These are phyloP conservation scores for Yarrowia yakushimensis DNA, from an alignment of 805 yeast species.

Conservation along the genomic window DNA sequence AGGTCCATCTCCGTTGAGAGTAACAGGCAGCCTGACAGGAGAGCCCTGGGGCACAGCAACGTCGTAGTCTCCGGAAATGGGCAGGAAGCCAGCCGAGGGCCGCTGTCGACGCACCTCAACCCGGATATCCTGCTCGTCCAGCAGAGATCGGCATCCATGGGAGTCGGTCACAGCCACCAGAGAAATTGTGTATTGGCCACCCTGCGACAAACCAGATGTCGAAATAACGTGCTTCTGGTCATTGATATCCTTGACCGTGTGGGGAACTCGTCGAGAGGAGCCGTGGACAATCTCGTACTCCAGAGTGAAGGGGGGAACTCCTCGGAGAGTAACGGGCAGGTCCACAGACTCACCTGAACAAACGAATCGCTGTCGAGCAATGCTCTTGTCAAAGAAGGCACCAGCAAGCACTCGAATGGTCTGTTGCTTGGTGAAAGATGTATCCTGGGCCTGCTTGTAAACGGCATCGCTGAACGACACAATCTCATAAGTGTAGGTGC, in stretches of 20 bases:
- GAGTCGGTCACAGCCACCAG: conserved; percentile 67
- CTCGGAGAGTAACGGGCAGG: conserved; percentile 62
- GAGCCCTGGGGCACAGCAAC: conserved; percentile 51
- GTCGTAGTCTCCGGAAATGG: conserved; percentile 39
- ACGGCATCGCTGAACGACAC: conserved; percentile 60
- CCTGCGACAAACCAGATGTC: conserved; percentile 55
- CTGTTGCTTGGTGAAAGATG: conserved; percentile 35
- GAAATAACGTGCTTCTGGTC: conserved; percentile 43
- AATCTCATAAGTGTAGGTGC: conserved; percentile 74
- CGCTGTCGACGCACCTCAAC: conserved; percentile 67
- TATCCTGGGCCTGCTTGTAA: conserved; percentile 41
- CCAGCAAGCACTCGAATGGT: conserved; percentile 41
- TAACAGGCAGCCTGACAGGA: conserved; percentile 53
- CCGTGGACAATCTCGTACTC: conserved; percentile 62
- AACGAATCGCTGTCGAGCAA: conserved; percentile 34
- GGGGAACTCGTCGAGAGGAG: conserved; percentile 48
- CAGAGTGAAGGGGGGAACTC: conserved; percentile 74
- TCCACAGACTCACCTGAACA: conserved; percentile 48
- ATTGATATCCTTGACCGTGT: conserved; percentile 43
- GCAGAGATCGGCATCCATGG: conserved; percentile 72
- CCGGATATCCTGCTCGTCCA: conserved; percentile 58
- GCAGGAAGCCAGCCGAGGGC: conserved; percentile 54
- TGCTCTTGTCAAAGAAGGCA: conserved; percentile 38
- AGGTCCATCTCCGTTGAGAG: conserved; percentile 57
- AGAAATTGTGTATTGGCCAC: conserved; percentile 70